Evolutionary conservation across 1,139 yeast species (phyloP), one percentile per base, ranked within the genome.

Genomic region (Magnusiomyces starmeri): DNA sequence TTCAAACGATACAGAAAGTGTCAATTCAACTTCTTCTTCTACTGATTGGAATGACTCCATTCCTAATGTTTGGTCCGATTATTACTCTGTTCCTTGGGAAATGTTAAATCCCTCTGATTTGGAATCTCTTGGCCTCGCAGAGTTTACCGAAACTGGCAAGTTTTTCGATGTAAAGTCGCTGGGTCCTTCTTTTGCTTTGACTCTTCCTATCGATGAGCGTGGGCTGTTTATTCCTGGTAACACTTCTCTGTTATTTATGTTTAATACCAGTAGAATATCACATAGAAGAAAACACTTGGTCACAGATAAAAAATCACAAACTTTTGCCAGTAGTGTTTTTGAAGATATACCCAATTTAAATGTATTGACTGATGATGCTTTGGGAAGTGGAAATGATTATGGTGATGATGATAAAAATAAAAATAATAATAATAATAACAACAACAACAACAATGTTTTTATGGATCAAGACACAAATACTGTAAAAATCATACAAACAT

Each of bases 231-330:
- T 62, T n/a, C 65, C 65, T 9, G 34, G 49, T 14, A 56, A 62
- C 44, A 53, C 62, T n/a, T 56, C 62, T 1, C 51, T 62, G 43
- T 42, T 62, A 46, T 61, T 62, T 41, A 47, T 62, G 35, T 62
- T 62, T 54, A 62, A 62, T 46, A 56, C 60, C 24, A 54, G 56
- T 40, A 41, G 43, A 8, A 32, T 48, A 18, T 43, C 43, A 14
- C 40, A 49, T 25, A 45, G n/a, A n/a, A n/a, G n/a, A n/a, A n/a
- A n/a, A n/a, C n/a, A n/a, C n/a, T 32, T 18, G 12, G 12, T 32
- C n/a, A 14, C 37, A 14, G 6, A 4, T 18, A 32, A 32, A 32
- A n/a, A n/a, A n/a, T n/a, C n/a, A n/a, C n/a, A n/a, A n/a, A 14
- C 37, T 14, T n/a, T 6, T 10, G 12, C 37, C 37, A 14, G 18